Conservation (phyloP, 441 rosid genomes). For the Populus hybrid region DNA sequence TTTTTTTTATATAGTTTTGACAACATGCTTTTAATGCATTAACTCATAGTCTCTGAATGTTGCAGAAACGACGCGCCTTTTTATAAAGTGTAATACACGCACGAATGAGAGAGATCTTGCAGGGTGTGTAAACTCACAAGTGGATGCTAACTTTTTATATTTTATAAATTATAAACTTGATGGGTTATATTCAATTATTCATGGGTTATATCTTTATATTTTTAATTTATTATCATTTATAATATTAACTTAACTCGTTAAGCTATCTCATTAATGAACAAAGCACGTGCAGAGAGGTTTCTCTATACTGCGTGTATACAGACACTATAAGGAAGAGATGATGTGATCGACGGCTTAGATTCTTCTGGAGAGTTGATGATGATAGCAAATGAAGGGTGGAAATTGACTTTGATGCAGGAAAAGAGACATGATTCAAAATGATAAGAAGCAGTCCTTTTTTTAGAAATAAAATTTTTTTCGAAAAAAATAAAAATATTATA, state of each 20-base stretch:
- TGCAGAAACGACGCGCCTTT: not conserved
- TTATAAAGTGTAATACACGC: slow-evolving; percentile 14
- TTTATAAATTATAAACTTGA: no score
- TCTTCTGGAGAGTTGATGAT: not conserved
- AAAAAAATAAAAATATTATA: no score
- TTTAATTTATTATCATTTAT: no score
- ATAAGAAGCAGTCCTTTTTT: not conserved
- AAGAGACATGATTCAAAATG: not conserved
- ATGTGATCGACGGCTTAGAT: slow-evolving; percentile 2
- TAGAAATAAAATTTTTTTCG: no score
- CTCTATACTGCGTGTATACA: not conserved
- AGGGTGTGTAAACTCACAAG: not conserved
- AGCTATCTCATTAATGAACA: not conserved
- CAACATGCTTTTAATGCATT: no score
- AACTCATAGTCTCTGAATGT: not conserved
- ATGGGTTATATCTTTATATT: not conserved
- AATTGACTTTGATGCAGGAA: not conserved
- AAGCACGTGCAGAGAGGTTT: slow-evolving; percentile 17
- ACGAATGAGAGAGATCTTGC: slow-evolving; percentile 12
- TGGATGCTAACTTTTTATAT: no score
- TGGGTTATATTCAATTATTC: not conserved
- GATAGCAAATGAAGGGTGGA: not conserved
- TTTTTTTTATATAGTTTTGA: not conserved
- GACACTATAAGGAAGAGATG: not conserved
- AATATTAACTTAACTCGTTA: no score